Evolutionary conservation across 768 basidiomycete species (phyloP), one percentile per base, ranked within the genome.

Genomic region (Chiua virens): DNA sequence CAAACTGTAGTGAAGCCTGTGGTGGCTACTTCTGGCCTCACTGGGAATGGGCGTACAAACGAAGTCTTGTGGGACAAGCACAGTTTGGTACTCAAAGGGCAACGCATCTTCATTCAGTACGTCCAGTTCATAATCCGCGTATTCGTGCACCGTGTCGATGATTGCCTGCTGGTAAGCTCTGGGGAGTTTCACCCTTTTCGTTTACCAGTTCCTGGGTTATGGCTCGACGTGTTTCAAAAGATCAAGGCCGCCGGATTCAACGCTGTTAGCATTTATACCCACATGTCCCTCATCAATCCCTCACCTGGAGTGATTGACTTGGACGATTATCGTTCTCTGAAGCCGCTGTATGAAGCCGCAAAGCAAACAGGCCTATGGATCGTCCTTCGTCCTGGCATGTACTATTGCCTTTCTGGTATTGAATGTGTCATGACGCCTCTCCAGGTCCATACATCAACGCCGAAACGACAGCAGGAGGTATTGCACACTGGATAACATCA

Each of bases 131-230:
- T 42, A 44, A 43, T 44, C 43, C n/a, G 7, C 34, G n/a, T 21
- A 50, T 45, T 9, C 14, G 14, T 17, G 5, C 42, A 10, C 15
- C 10, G 18, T 23, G 18, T 47, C 38, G 14, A 28, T n/a, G n/a
- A 34, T 45, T 23, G 8, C 2, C 2, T 37, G 17, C 35, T 34
- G 18, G 22, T 36, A 52, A 91, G 89, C 59, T 89, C 87, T 1
- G 91, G 91, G 50, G 91, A 92, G 66, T 89, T 91, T 65, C 91
- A 92, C 60, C 81, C 88, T 1, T 92, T 88, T 72, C 81, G 89
- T 21, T 70, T 92, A 8, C 91, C 89, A 10, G 85, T 91, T 0
- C 88, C 86, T 15, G 81, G 81, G 4, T 67, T 92, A 49, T 93
- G 91, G 89, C 76, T 82, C 13, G 91, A 92, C 60, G 82, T 92